A percentile compares a stretch with the other conserved stretches of the same genome.
Conservation (phyloP, 139 green algal genomes). For the Coelastrella sp. region DNA sequence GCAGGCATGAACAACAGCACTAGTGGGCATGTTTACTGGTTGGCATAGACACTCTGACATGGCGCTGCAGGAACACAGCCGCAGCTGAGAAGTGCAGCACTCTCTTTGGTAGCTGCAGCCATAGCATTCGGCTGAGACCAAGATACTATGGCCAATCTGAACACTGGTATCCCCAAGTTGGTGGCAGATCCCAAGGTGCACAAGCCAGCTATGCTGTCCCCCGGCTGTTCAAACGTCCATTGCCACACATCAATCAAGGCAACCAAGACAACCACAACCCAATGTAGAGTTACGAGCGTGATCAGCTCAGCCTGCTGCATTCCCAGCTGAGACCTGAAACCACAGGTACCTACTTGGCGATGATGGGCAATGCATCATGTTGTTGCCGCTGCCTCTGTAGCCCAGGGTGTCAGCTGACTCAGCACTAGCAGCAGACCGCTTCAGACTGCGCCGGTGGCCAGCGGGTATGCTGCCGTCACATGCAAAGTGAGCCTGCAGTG, state of each 20-base stretch:
- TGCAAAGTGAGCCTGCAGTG: neutral
- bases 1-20: no score
- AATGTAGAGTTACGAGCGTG: neutral
- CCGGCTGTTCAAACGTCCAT: no score
- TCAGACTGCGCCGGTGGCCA: neutral
- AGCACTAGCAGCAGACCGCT: neutral
- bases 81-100: no score
- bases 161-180: no score
- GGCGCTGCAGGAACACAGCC: no score
- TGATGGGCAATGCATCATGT: neutral
- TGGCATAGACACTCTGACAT: neutral
- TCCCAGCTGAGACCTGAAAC: neutral
- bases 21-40: neutral
- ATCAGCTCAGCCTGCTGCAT: neutral
- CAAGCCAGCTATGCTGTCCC: no score
- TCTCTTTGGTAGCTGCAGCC: no score
- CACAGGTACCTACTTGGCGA: slow-evolving; percentile 3
- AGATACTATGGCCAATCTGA: no score
- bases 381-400: neutral
- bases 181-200: no score
- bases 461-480: neutral
- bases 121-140: no score
- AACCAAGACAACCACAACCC: no score
- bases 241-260: no score
- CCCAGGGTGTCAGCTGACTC: neutral